These are phyloP conservation scores for Suhomyces xylopsoci DNA, from an alignment of 805 yeast genomes.

Conservation along the genomic window DNA sequence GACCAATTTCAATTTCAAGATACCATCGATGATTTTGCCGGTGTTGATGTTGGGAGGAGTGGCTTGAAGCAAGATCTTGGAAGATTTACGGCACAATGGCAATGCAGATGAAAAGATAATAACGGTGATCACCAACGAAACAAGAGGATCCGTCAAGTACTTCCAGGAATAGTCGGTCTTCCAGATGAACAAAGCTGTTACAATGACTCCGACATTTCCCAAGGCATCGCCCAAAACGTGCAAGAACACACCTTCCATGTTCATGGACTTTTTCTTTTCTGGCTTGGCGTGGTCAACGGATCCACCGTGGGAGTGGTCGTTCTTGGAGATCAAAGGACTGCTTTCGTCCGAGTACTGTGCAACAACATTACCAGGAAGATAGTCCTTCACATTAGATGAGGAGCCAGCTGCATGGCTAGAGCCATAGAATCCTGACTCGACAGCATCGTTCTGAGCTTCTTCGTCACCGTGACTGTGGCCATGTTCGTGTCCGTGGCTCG, in stretches of 20 bases:
- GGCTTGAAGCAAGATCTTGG: constrained; percentile 87
- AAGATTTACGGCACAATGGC: constrained; percentile 82
- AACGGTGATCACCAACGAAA: constrained; percentile 79
- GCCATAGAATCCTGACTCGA: constrained; percentile 3
- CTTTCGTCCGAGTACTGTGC: constrained; percentile 35
- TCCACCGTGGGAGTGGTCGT: constrained; percentile 12
- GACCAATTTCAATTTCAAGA: constrained; percentile 67
- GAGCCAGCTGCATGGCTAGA: constrained; percentile 15
- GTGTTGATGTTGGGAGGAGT: constrained; percentile 84
- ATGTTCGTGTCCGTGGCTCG: constrained; percentile 31
- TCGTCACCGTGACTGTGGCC: constrained; percentile 8
- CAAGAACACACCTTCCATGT: constrained; percentile 95
- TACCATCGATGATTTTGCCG: constrained; percentile 66
- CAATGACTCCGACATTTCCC: constrained; percentile 91
- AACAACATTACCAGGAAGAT: constrained; percentile 48
- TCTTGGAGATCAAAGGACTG: constrained; percentile 28
- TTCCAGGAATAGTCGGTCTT: constrained; percentile 87
- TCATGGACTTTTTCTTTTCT: constrained; percentile 57
- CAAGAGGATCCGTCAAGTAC: constrained; percentile 79
- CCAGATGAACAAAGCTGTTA: constrained; percentile 90
- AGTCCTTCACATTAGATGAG: constrained; percentile 29
- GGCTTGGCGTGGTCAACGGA: constrained; percentile 11
- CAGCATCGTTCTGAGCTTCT: not conserved
- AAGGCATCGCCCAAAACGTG: constrained; percentile 96
- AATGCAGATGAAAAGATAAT: constrained; percentile 89